These are phyloP conservation scores for Aspergillus hortae DNA, from an alignment of 2,329 filamentous ascomycete species.

Conservation along the genomic window DNA sequence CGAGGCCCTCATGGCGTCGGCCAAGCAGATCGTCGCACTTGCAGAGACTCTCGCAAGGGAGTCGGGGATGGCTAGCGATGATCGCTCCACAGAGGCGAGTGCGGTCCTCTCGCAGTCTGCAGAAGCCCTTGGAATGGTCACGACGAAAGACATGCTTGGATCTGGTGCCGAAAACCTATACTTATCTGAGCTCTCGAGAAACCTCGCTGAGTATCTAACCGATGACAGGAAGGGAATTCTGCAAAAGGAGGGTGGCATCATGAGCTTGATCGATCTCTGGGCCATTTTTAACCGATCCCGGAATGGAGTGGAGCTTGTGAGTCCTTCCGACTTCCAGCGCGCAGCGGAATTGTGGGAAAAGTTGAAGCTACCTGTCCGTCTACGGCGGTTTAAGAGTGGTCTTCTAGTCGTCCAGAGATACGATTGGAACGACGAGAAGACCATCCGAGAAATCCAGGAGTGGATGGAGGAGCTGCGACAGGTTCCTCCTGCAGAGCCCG, in stretches of 20 bases:
- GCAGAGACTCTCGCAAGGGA: conserved; percentile 82
- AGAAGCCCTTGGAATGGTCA: conserved; percentile 80
- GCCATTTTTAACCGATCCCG: conserved; percentile 90
- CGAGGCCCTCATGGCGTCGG: conserved; percentile 94
- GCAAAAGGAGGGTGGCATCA: conserved; percentile 77
- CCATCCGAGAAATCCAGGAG: conserved; percentile 67
- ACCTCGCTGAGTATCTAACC: conserved; percentile 82
- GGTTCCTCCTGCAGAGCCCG: conserved; percentile 60
- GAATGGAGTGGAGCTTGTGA: conserved; percentile 91
- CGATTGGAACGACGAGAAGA: conserved; percentile 88
- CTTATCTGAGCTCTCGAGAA: conserved; percentile 78
- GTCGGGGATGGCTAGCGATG: conserved; percentile 53
- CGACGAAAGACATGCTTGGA: conserved; percentile 89
- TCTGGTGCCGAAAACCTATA: conserved; percentile 82
- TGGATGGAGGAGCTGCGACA: conserved; percentile 75
- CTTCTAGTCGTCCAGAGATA: conserved; percentile 88
- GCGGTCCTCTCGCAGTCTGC: conserved; percentile 76
- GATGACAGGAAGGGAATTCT: conserved; percentile 78
- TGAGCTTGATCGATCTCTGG: conserved; percentile 88
- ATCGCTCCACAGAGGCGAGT: conserved; percentile 65
- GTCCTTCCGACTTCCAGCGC: conserved; percentile 85
- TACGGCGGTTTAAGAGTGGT: conserved; percentile 87
- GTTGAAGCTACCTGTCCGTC: conserved; percentile 76
- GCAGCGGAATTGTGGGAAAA: conserved; percentile 85
- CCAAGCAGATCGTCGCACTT: conserved; percentile 90